Conservation (phyloP, 1,284 basidiomycete genomes). For the Ustilago xerochloae region DNA sequence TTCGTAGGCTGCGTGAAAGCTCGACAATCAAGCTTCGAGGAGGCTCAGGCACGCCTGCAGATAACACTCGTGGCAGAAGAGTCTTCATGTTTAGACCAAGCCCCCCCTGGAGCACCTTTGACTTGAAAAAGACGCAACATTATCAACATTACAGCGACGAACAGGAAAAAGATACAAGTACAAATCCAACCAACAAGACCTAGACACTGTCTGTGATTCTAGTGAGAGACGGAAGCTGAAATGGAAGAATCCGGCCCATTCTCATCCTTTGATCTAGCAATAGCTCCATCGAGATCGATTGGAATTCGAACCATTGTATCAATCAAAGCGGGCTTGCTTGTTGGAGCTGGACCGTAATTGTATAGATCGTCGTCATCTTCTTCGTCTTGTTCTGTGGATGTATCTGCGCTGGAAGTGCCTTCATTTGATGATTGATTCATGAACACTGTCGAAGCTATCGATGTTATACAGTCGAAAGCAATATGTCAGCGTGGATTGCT, state of each 20-base stretch:
- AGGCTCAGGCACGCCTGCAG: too few relatives aligned
- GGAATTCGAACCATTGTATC: conserved; percentile 54
- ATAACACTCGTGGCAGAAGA: too few relatives aligned
- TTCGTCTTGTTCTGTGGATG: conserved; percentile 26
- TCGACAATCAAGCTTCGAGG: too few relatives aligned
- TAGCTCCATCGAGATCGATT: conserved; percentile 43
- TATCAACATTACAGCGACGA: conserved; percentile 5
- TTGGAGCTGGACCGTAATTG: conserved; percentile 28
- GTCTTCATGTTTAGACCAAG: too few relatives aligned
- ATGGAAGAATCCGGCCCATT: conserved; percentile 7
- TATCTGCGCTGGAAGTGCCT: conserved; percentile 12
- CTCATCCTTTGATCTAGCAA: conserved; percentile 28
- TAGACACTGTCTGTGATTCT: too few relatives aligned
- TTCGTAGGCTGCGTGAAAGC: background rate
- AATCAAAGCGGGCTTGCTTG: conserved; percentile 40
- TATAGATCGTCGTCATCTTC: conserved; percentile 41
- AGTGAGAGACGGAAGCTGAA: conserved; percentile 15
- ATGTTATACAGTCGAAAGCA: background rate
- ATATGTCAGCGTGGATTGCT: background rate
- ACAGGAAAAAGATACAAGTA: conserved; percentile 27
- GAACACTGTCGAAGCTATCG: conserved; percentile 34
- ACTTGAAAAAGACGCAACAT: background rate
- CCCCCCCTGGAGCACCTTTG: too few relatives aligned
- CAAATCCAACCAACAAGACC: conserved; percentile 2
- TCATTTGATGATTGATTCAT: conserved; percentile 11